Conservation (phyloP, 192 early-diverging fungal genomes). For the Haplosporangium gracile region DNA sequence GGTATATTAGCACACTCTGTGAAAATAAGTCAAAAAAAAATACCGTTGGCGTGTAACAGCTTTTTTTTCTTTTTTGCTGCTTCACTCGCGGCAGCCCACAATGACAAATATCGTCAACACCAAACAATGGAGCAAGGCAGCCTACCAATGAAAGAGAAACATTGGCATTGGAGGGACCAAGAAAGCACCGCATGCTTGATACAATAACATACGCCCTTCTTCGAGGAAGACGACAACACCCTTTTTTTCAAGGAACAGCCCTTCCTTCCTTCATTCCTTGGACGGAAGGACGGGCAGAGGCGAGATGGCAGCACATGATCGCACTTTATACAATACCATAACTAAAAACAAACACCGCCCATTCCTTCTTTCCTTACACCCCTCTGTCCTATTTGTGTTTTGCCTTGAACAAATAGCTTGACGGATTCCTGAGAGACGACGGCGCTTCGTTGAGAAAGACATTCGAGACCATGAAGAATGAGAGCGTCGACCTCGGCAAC, state of each 20-base stretch:
- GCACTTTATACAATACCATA: not conserved
- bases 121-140: not conserved
- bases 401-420: constrained; percentile 16
- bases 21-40: not conserved
- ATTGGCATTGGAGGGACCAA: not conserved
- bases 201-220: not conserved
- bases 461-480: constrained; percentile 62
- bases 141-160: not conserved
- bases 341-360: constrained; percentile 10
- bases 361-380: not conserved
- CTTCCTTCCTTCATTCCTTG: not conserved
- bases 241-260: not conserved
- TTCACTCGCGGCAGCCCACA: not conserved
- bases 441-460: constrained; percentile 65
- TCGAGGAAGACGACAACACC: too few species aligned
- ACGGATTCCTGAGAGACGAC: constrained; percentile 68
- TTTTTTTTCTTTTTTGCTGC: not conserved
- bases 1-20: not conserved
- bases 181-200: not conserved
- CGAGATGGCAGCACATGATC: not conserved
- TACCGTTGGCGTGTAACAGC: not conserved
- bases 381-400: not conserved
- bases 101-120: not conserved
- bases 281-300: not conserved
- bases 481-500: constrained; percentile 57